Conservation (phyloP, 805 yeast genomes). For the Ogataea paradorogensis region DNA sequence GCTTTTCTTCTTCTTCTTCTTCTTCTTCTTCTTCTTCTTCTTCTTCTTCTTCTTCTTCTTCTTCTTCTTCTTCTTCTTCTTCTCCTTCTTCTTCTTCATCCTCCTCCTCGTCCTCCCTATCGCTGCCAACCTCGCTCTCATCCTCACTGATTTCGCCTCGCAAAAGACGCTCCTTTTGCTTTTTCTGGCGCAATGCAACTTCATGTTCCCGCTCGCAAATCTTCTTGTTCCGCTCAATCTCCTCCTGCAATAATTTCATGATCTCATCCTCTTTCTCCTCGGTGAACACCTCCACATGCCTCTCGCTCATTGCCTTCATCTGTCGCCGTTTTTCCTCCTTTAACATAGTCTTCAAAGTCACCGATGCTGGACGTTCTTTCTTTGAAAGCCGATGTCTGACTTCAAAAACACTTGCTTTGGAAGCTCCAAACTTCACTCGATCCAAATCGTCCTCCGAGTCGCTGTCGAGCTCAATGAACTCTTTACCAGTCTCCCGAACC, state of each 20-base stretch:
- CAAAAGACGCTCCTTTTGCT: constrained; percentile 12
- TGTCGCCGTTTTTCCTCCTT: constrained; percentile 19
- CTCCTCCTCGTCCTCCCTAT: constrained; percentile 17
- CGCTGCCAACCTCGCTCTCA: constrained; percentile 26
- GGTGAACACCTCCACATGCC: constrained; percentile 13
- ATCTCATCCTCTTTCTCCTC: constrained; percentile 20
- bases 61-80: constrained; percentile 25
- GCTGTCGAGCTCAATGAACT: constrained; percentile 15
- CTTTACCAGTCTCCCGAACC: not conserved
- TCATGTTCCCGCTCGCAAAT: constrained; percentile 17
- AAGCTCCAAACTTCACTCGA: constrained; percentile 10
- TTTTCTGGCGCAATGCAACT: constrained; percentile 11
- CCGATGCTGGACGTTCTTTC: constrained; percentile 10
- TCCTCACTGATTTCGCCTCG: constrained; percentile 30
- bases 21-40: constrained; percentile 23
- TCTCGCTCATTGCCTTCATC: constrained; percentile 10
- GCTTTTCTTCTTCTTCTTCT: constrained; percentile 5
- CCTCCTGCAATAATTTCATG: constrained; percentile 24
- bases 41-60: constrained; percentile 9
- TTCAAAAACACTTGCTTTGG: constrained; percentile 18
- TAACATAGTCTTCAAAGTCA: constrained; percentile 16
- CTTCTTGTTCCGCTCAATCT: constrained; percentile 17
- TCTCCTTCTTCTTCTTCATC: constrained; percentile 25
- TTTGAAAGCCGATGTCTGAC: constrained; percentile 15
- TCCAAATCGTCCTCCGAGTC: constrained; percentile 21